Percentiles rank a stretch among this genome's conserved stretches.
Conservation (phyloP, 768 basidiomycete genomes). For the Serendipita indica region DNA sequence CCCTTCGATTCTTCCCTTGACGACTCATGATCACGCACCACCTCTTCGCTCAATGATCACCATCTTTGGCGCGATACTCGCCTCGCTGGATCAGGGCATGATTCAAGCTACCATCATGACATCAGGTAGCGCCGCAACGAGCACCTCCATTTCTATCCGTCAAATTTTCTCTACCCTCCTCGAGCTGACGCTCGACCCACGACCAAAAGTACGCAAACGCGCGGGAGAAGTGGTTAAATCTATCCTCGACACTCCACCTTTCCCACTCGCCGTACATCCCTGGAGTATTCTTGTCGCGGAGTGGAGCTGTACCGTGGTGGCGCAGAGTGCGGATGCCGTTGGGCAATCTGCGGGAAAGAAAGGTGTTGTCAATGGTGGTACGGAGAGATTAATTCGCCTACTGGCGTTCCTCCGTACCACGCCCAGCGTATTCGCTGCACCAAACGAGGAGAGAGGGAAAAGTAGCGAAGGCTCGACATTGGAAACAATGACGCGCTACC, state of each 20-base stretch:
- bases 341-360: conserved; percentile 39
- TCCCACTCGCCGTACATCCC: conserved; percentile 67
- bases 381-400: conserved; percentile 64
- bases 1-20: conserved; percentile 55
- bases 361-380: conserved; percentile 35
- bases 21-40: conserved; percentile 49
- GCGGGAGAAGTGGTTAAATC: conserved; percentile 77
- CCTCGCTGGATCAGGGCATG: conserved; percentile 46
- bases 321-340: conserved; percentile 44
- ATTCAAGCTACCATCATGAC: conserved; percentile 17
- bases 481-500: conserved; percentile 47
- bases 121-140: neutral
- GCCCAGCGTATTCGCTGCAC: conserved; percentile 26
- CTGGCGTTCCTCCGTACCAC: conserved; percentile 43
- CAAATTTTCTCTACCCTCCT: conserved; percentile 78
- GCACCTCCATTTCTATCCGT: conserved; percentile 28
- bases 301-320: conserved; percentile 63
- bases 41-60: conserved; percentile 76
- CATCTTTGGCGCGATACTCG: conserved; percentile 54
- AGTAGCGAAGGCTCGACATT: neutral
- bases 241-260: conserved; percentile 58
- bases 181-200: conserved; percentile 66
- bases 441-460: neutral
- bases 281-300: conserved; percentile 70
- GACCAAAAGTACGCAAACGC: conserved; percentile 88